These are phyloP conservation scores for Dalbergia cochinchinensis DNA, from an alignment of 306 rosid genomes.

Conservation along the genomic window DNA sequence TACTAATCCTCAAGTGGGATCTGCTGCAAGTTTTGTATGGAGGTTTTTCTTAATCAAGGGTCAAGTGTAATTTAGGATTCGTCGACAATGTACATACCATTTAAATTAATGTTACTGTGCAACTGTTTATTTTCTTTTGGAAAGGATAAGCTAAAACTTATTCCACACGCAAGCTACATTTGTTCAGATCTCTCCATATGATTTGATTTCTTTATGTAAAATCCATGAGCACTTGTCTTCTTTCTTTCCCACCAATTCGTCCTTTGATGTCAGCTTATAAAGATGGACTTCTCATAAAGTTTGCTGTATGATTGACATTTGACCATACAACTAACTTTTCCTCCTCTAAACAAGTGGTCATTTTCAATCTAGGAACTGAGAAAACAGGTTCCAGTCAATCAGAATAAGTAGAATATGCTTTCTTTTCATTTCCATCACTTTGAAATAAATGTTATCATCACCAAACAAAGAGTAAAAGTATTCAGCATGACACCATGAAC, in stretches of 20 bases:
- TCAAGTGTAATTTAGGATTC: background rate
- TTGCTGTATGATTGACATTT: background rate
- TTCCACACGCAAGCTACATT: background rate
- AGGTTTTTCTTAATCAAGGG: background rate
- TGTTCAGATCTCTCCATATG: background rate
- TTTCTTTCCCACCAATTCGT: background rate
- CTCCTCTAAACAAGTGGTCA: too few species aligned
- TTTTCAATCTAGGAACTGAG: too few species aligned
- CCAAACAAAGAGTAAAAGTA: background rate
- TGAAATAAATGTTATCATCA: background rate
- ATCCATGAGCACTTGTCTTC: background rate
- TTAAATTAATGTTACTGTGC: background rate
- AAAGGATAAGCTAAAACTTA: background rate
- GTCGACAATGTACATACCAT: background rate
- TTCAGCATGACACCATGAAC: background rate
- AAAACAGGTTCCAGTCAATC: background rate
- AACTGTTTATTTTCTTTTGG: background rate
- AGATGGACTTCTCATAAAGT: background rate
- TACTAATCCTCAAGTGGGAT: too few species aligned
- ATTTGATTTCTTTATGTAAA: background rate
- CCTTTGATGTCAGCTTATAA: background rate
- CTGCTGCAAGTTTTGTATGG: background rate
- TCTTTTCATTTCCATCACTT: background rate
- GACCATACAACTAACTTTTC: too few species aligned
- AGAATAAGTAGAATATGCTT: background rate